Percentiles rank a stretch among this genome's conserved stretches.
phyloP scores from a whole-genome alignment of 129 eudicot genomes.

The Deinandra increscens region DNA sequence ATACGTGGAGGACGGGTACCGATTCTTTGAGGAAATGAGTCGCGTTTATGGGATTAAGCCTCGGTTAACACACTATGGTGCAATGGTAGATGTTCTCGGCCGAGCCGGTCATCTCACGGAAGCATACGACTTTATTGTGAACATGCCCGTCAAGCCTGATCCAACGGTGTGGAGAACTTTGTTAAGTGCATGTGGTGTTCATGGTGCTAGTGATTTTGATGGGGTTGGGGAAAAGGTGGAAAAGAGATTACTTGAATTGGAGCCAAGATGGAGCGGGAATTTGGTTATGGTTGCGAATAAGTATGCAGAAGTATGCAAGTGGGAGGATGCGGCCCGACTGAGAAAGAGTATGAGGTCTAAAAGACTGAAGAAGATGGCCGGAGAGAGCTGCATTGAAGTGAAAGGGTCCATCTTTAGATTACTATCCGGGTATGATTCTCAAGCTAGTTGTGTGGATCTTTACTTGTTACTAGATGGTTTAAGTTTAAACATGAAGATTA shows the following conservation, averaged over 20 bases:
- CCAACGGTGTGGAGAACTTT: slow-evolving; percentile 65
- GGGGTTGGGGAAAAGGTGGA: slow-evolving; percentile 50
- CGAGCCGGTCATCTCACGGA: slow-evolving; percentile 59
- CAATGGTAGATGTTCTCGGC: slow-evolving; percentile 71
- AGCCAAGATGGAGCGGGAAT: slow-evolving; percentile 68
- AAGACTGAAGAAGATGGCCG: slow-evolving; percentile 57
- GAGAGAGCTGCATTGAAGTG: slow-evolving; percentile 62
- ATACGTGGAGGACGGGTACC: slow-evolving; percentile 52
- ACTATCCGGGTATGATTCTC: slow-evolving; percentile 50
- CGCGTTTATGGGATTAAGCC: slow-evolving; percentile 53
- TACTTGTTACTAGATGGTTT: slow-evolving; percentile 44
- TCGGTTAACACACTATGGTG: slow-evolving; percentile 61
- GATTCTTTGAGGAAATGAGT: slow-evolving; percentile 56
- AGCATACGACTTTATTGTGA: slow-evolving; percentile 51
- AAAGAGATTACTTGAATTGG: slow-evolving; percentile 47
- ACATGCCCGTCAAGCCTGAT: slow-evolving; percentile 59
- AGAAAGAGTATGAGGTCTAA: slow-evolving; percentile 47
- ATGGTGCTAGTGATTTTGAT: slow-evolving; percentile 40
- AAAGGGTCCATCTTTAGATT: slow-evolving; percentile 49
- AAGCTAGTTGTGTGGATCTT: slow-evolving; percentile 36
- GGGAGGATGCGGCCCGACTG: slow-evolving; percentile 57
- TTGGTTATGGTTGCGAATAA: slow-evolving; percentile 70
- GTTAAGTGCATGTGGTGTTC: slow-evolving; percentile 56
- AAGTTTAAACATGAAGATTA: slow-evolving; percentile 44
- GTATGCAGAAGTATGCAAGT: slow-evolving; percentile 56